Conservation (phyloP, 2,329 filamentous ascomycete genomes). For the Colletotrichum tabaci region DNA sequence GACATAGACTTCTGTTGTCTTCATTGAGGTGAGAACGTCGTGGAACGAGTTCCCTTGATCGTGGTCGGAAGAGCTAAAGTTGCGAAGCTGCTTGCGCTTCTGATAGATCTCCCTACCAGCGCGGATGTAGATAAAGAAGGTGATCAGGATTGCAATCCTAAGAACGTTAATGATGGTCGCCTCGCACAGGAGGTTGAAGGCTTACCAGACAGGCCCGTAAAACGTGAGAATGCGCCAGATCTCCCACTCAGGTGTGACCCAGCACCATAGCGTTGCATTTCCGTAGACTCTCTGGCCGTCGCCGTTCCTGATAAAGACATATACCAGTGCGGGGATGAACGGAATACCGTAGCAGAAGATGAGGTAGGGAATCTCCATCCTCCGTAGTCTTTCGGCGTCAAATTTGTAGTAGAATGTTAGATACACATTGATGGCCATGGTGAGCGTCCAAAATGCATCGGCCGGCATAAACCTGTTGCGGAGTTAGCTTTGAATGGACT, state of each 20-base stretch:
- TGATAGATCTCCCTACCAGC: conserved; percentile 78
- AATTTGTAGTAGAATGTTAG: conserved; percentile 85
- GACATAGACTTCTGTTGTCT: conserved; percentile 76
- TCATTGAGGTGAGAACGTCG: conserved; percentile 64
- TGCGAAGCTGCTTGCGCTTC: conserved; percentile 74
- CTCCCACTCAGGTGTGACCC: conserved; percentile 78
- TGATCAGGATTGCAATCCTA: conserved; percentile 74
- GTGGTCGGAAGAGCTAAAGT: conserved; percentile 65
- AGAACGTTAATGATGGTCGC: conserved; percentile 38
- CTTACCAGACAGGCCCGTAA: conserved; percentile 80
- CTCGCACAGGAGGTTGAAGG: background rate
- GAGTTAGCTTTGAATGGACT: conserved; percentile 6
- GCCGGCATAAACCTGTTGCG: conserved; percentile 81
- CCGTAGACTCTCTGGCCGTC: conserved; percentile 76
- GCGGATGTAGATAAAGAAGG: conserved; percentile 75
- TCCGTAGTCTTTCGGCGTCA: conserved; percentile 73
- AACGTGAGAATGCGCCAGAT: conserved; percentile 81
- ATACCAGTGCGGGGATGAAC: conserved; percentile 77
- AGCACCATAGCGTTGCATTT: conserved; percentile 85
- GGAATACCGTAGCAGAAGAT: conserved; percentile 81
- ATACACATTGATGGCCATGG: conserved; percentile 89
- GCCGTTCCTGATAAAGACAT: conserved; percentile 73
- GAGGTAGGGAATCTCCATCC: conserved; percentile 80
- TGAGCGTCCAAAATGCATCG: conserved; percentile 82
- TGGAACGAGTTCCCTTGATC: conserved; percentile 57